Percentiles rank a stretch among this genome's conserved stretches.
Evolutionary conservation across 371 early-diverging fungal species (phyloP).

Genomic region (Nematocida parisii): DNA sequence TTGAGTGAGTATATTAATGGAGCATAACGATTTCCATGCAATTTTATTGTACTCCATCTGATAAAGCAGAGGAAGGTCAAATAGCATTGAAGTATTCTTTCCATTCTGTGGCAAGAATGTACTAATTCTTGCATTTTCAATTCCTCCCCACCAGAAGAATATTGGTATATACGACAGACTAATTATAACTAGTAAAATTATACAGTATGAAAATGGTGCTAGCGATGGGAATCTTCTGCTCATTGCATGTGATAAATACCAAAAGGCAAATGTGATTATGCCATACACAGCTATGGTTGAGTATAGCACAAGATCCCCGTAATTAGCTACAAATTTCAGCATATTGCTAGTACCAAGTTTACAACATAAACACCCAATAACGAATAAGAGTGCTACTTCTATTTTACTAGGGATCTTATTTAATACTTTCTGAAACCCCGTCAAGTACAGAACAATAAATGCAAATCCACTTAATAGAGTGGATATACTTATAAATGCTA

Average conservation of each 20-base stretch:
- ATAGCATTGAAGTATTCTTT: neutral
- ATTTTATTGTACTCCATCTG: neutral
- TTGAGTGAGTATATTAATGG: neutral
- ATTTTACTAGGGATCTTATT: slow-evolving; percentile 24
- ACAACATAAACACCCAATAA: slow-evolving; percentile 41
- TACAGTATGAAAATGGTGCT: slow-evolving; percentile 12
- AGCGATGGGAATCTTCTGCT: neutral
- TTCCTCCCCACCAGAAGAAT: neutral
- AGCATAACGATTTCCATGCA: neutral
- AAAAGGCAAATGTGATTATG: neutral
- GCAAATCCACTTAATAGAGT: slow-evolving; percentile 18
- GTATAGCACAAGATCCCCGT: neutral
- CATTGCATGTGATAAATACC: neutral
- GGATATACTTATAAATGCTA: slow-evolving; percentile 16
- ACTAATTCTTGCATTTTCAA: neutral
- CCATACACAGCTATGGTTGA: neutral
- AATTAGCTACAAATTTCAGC: neutral
- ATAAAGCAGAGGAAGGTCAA: slow-evolving; percentile 11
- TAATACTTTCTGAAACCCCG: slow-evolving; percentile 13
- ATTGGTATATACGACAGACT: slow-evolving; percentile 12
- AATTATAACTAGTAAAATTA: neutral
- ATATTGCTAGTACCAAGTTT: neutral
- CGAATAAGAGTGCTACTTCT: slow-evolving; percentile 28
- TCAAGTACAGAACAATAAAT: slow-evolving; percentile 24
- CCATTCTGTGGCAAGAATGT: neutral